Percentiles rank a stretch among this genome's conserved stretches.
These are phyloP conservation scores for Blastosporella zonata DNA, from an alignment of 1,284 basidiomycete genomes.

Conservation along the genomic window DNA sequence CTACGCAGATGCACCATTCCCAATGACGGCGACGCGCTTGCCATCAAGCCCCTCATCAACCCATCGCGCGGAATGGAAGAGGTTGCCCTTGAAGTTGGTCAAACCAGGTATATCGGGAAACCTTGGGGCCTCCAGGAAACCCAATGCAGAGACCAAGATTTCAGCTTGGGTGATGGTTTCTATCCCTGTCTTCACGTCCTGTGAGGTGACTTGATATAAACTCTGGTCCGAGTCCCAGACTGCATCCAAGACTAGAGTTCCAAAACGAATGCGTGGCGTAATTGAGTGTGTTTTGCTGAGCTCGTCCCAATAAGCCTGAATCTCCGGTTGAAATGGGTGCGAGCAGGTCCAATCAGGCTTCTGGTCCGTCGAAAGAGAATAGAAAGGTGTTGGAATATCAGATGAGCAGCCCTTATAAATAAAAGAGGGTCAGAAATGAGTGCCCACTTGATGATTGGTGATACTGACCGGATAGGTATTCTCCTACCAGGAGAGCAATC, in stretches of 20 bases:
- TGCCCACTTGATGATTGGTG: background rate
- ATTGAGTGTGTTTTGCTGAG: constrained; percentile 25
- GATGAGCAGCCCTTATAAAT: constrained; percentile 27
- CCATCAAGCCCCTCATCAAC: constrained; percentile 15
- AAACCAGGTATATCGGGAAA: constrained; percentile 35
- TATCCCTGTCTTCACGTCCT: constrained; percentile 26
- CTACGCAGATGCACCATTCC: constrained; percentile 48
- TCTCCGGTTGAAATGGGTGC: constrained; percentile 31
- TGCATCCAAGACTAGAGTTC: constrained; percentile 28
- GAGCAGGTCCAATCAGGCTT: constrained; percentile 31
- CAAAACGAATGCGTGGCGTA: constrained; percentile 21
- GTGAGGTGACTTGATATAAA: constrained; percentile 29
- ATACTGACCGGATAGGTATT: constrained; percentile 24
- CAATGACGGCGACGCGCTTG: constrained; percentile 24
- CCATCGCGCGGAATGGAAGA: constrained; percentile 24
- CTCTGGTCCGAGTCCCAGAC: constrained; percentile 32
- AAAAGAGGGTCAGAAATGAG: background rate
- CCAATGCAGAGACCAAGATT: constrained; percentile 37
- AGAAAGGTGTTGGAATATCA: constrained; percentile 30
- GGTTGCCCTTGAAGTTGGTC: constrained; percentile 16
- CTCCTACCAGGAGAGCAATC: constrained; percentile 13
- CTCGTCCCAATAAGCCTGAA: constrained; percentile 29
- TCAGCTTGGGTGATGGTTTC: constrained; percentile 20
- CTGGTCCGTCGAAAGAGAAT: constrained; percentile 33
- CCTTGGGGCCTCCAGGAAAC: constrained; percentile 34